These are phyloP conservation scores for Cryptosporidium meleagridis DNA, from an alignment of 169 alveolate species.

Conservation along the genomic window DNA sequence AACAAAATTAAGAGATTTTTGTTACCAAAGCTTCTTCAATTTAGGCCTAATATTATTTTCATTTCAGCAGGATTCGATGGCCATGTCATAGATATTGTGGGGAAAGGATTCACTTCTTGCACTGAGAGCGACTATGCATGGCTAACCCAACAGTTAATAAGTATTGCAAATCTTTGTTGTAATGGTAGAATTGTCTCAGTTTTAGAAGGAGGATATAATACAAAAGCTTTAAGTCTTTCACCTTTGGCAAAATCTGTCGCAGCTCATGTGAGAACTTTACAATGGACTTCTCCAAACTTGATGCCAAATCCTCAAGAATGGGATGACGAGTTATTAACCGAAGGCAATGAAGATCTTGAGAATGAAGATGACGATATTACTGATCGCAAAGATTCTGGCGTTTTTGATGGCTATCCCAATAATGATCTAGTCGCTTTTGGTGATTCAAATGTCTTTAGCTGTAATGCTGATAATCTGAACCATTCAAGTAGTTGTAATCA, in stretches of 20 bases:
- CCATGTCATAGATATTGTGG: slow-evolving; percentile 92
- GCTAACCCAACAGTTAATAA: slow-evolving; percentile 92
- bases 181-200: slow-evolving; percentile 95
- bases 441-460: neutral
- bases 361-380: neutral
- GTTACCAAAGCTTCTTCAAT: slow-evolving; percentile 91
- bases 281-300: slow-evolving; percentile 70
- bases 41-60: slow-evolving; percentile 93
- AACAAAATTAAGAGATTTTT: slow-evolving; percentile 84
- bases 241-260: slow-evolving; percentile 93
- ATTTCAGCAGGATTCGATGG: slow-evolving; percentile 99
- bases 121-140: slow-evolving; percentile 94
- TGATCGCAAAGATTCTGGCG: neutral
- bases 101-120: slow-evolving; percentile 88
- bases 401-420: neutral
- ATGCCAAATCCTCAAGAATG: slow-evolving; percentile 75
- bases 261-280: slow-evolving; percentile 90
- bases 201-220: slow-evolving; percentile 99
- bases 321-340: slow-evolving; percentile 46
- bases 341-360: slow-evolving; percentile 19
- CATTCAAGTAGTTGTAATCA: neutral
- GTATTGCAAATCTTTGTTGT: slow-evolving; percentile 92
- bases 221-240: slow-evolving; percentile 90
- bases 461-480: neutral
- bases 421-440: neutral